Evolutionary conservation across 352 stramenopile genomes (phyloP).

Genomic region (Phytopythium cucurbitacearum): DNA sequence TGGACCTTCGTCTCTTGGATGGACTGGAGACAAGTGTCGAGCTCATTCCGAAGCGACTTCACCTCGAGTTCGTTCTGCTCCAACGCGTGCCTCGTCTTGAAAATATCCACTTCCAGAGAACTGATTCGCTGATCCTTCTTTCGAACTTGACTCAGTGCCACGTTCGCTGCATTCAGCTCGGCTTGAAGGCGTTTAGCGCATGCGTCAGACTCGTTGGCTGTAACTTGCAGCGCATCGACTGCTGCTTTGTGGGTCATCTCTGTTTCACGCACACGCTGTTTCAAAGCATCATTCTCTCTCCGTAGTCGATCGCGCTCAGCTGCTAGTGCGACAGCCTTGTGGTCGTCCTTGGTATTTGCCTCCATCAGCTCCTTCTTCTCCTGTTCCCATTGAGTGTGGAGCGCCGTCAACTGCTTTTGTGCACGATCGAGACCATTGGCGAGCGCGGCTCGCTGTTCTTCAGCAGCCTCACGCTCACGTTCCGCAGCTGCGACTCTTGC

Average conservation of each 20-base stretch:
- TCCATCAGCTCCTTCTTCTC: conserved; percentile 49
- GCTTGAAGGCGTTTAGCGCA: conserved; percentile 27
- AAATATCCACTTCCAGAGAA: conserved; percentile 29
- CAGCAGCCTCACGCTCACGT: conserved; percentile 34
- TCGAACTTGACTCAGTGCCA: conserved; percentile 13
- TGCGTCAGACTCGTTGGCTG: conserved; percentile 18
- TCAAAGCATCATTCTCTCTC: conserved; percentile 33
- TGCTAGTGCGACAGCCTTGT: conserved; percentile 18
- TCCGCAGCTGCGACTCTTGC: conserved; percentile 22
- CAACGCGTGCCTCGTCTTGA: conserved; percentile 27
- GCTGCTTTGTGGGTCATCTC: conserved; percentile 26
- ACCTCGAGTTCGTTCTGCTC: conserved; percentile 20
- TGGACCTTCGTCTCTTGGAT: conserved; percentile 15
- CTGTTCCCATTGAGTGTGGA: conserved; percentile 56
- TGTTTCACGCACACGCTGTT: conserved; percentile 15
- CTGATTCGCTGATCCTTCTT: conserved; percentile 39
- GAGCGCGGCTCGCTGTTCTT: conserved; percentile 35
- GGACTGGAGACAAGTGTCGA: conserved; percentile 24
- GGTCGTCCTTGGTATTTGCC: conserved; percentile 28
- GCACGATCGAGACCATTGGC: conserved; percentile 38
- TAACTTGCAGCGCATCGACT: conserved; percentile 19
- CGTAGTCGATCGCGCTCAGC: conserved; percentile 38
- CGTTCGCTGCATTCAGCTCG: conserved; percentile 27
- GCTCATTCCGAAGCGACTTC: conserved; percentile 29
- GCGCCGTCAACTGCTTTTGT: conserved; percentile 43